Base-by-base conservation (phyloP, 2,329 filamentous ascomycete genomes). In the Juglanconis sp. region DNA sequence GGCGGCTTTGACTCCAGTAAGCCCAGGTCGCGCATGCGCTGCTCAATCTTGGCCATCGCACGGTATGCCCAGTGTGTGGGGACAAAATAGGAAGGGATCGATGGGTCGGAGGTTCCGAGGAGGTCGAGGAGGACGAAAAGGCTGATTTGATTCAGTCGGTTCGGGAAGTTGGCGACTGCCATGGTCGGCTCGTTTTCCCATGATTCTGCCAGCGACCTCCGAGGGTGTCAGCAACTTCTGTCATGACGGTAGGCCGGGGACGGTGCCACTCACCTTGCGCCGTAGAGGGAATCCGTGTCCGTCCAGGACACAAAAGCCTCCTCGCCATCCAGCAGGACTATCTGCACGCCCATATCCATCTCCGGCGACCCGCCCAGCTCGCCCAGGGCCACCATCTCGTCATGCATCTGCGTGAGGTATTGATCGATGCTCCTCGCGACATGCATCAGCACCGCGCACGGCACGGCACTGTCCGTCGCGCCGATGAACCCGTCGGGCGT, bases 361-460 rank as follows among this genome's bases (percentile, higher is more conserved):
- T 92, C 91, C 30, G 95, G 74, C 1, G 77, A 81, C 31, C 74
- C 72, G 2, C 78, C 79, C 5, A 69, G 74, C 49, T 82, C 77
- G 5, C 84, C 88, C 3, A 82, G 79, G 4, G 79, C 82, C 65
- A 85, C 73, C 84, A 93, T 91, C 36, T 81, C 81, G 35, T 84
- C 82, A 91, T 95, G 98, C 76, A 94, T 96, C 70, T 82, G 83
- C 35, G 88, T 90, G 71, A 98, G 76, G 2, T 90, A 91, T 1
- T 78, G 81, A 69, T 98, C 93, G 50, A 99, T 85, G 64, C 86
- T 90, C 65, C 88, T 82, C 63, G 93, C 91, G 11, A 89, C 86
- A 72, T 96, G 91, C 85, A 99, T 83, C 61, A 99, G 81, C 82
- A 98, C 92, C 0, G 95, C 95, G 73, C 94, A 98, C 9, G 95